phyloP scores from a whole-genome alignment of 202 grass and related monocot species.

The Schoenoplectus tabernaemontani region DNA sequence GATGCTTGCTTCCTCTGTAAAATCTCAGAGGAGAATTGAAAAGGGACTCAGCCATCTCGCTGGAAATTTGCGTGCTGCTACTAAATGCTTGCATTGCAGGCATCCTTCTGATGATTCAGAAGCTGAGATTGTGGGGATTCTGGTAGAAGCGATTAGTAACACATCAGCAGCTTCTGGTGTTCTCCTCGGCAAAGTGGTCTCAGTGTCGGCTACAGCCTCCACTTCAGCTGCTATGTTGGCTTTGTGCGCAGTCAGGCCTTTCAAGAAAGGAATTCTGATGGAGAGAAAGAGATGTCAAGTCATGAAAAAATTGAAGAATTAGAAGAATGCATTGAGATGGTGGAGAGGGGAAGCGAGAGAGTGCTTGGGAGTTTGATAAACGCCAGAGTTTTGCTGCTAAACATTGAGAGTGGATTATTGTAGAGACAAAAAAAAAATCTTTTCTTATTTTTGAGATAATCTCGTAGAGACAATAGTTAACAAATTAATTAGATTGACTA shows the following conservation, averaged over 20 bases:
- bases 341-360: slow-evolving; percentile 43
- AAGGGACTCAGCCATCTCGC: slow-evolving; percentile 40
- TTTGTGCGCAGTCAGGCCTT: background rate
- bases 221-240: background rate
- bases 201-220: slow-evolving; percentile 24
- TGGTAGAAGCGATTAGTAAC: slow-evolving; percentile 32
- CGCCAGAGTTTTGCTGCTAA: slow-evolving; percentile 47
- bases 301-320: slow-evolving; percentile 30
- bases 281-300: slow-evolving; percentile 23
- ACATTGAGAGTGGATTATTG: slow-evolving; percentile 31
- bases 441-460: too few species aligned
- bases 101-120: background rate
- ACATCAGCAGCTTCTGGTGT: slow-evolving; percentile 30
- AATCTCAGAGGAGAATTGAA: slow-evolving; percentile 27
- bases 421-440: background rate
- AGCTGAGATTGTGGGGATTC: slow-evolving; percentile 26
- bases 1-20: slow-evolving; percentile 35
- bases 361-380: slow-evolving; percentile 44
- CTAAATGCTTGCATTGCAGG: background rate
- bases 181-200: slow-evolving; percentile 31
- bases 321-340: slow-evolving; percentile 27
- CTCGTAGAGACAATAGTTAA: background rate
- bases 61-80: background rate
- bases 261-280: slow-evolving; percentile 10
- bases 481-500: background rate